Base-by-base conservation (phyloP, 176 grass and related monocot genomes). In the Urochloa ruziziensis region DNA sequence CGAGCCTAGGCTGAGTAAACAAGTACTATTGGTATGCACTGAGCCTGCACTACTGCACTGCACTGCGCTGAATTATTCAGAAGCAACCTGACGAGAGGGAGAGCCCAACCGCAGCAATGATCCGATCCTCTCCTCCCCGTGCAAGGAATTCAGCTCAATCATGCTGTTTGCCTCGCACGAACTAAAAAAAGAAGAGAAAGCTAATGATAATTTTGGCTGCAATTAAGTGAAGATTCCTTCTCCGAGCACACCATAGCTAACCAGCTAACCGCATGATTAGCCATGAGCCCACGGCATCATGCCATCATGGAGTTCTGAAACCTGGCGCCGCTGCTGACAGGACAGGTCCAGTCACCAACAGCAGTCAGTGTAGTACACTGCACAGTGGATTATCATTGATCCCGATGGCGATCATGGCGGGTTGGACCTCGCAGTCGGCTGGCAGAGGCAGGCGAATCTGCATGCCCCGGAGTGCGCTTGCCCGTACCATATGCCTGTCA, bases 261-360 rank as follows among this genome's bases (percentile, higher is more conserved):
- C n/a, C n/a, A n/a, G n/a, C n/a, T n/a, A 39, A 39, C 60, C 49
- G 48, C 67, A 78, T 86, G 88, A 90, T 83, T 86, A 86, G 48
- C 36, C 35, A 43, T 73, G 73, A 52, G 34, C 62, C 67, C 21
- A 13, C 23, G 56, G 52, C 75, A 79, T 68, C n/a, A n/a, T n/a
- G n/a, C n/a, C n/a, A n/a, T n/a, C n/a, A 35, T 47, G 30, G 61
- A 88, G 40, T 18, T 46, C 62, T 24, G 63, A 23, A 24, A 75
- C n/a, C 23, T 67, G 60, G 62, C 43, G 70, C 39, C 64, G n/a
- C 52, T 13, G 14, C 75, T 88, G 68, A 29, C 68, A 58, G 21
- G 25, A 66, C 51, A 33, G 67, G 82, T 18, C 16, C 53, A 43
- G 83, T 11, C 53, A 57, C n/a, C n/a, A n/a, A n/a, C n/a, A n/a